Conservation (phyloP, 345 rosid species). For the Melaleuca quinquenervia region DNA sequence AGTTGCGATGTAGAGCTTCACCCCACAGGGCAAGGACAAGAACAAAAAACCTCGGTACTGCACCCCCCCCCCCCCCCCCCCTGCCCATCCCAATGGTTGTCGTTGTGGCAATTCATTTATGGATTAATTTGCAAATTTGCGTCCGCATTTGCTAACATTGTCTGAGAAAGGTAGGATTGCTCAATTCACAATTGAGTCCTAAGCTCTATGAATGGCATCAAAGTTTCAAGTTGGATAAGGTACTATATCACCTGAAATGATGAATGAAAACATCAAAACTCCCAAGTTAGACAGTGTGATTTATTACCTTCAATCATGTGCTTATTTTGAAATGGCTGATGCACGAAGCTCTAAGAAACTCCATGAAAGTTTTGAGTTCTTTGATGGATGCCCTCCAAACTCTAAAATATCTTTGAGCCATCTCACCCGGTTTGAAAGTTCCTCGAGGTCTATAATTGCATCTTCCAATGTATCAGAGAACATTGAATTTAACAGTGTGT, state of each 20-base stretch:
- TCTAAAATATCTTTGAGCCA: slow-evolving; percentile 39
- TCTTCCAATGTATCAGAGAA: slow-evolving; percentile 39
- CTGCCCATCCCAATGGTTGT: not conserved
- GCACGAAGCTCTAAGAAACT: slow-evolving; percentile 30
- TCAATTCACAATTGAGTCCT: not conserved
- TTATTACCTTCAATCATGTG: not conserved
- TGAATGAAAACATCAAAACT: not conserved
- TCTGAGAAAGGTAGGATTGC: not conserved
- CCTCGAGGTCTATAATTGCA: slow-evolving; percentile 55
- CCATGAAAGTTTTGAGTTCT: slow-evolving; percentile 19
- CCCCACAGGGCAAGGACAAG: not conserved
- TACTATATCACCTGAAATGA: not conserved
- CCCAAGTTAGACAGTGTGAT: not conserved
- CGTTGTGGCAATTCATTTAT: not conserved
- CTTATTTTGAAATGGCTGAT: slow-evolving; percentile 10
- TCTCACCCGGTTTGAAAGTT: slow-evolving; percentile 33
- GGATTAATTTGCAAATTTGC: not conserved
- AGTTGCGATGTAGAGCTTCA: not conserved
- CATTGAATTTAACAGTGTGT: slow-evolving; percentile 17
- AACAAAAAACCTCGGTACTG: not conserved
- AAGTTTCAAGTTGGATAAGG: not conserved
- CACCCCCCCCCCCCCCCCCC: not conserved
- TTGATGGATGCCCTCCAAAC: slow-evolving; percentile 10
- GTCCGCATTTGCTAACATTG: not conserved
- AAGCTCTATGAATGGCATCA: not conserved